Evolutionary conservation across 176 grass and related monocot genomes (phyloP).

Genomic region (Oryza officinalis): DNA sequence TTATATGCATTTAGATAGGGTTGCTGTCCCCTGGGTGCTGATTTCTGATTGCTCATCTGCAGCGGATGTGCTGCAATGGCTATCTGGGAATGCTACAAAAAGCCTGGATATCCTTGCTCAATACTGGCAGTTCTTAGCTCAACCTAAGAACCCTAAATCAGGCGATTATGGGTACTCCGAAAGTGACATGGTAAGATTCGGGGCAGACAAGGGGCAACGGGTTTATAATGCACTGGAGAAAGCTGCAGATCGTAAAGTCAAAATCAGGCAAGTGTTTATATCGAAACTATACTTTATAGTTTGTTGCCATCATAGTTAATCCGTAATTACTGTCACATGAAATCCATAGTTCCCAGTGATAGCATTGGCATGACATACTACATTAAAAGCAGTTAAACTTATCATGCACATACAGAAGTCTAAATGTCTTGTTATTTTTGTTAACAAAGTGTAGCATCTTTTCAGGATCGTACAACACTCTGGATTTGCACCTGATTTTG

Average conservation of each 20-base stretch:
- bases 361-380: neutral
- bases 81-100: slow-evolving; percentile 78
- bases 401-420: neutral
- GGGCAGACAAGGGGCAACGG: slow-evolving; percentile 50
- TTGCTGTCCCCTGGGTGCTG: neutral
- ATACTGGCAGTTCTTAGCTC: slow-evolving; percentile 80
- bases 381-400: neutral
- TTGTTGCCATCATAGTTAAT: neutral
- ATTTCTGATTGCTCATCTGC: neutral
- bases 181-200: slow-evolving; percentile 77
- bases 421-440: neutral
- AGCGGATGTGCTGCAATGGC: slow-evolving; percentile 87
- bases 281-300: neutral
- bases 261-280: slow-evolving; percentile 58
- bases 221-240: slow-evolving; percentile 72
- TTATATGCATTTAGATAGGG: neutral
- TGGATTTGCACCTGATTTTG: slow-evolving; percentile 80
- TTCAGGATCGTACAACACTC: slow-evolving; percentile 90
- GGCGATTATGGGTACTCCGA: slow-evolving; percentile 81
- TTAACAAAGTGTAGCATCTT: slow-evolving; percentile 2
- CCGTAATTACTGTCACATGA: neutral
- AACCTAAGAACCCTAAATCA: slow-evolving; percentile 60
- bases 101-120: slow-evolving; percentile 78
- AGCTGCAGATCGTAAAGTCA: slow-evolving; percentile 71
- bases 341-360: neutral